phyloP scores from a whole-genome alignment of 108 stramenopile genomes.

The Cyclotella distinguenda region DNA sequence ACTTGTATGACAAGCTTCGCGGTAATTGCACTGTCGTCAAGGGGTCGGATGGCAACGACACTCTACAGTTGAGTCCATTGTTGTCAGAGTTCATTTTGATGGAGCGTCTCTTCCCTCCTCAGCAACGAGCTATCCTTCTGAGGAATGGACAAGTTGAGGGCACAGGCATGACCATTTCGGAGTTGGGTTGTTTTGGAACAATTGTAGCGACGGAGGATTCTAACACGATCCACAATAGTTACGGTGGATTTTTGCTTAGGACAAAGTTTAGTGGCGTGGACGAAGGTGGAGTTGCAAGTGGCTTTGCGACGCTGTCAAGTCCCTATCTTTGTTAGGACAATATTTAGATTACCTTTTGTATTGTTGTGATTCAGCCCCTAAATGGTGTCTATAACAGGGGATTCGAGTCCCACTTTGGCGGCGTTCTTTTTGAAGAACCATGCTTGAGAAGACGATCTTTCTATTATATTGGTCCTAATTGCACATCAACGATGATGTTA shows the following conservation, averaged over 20 bases:
- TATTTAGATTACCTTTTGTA: too few species aligned
- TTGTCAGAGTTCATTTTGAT: conserved; percentile 87
- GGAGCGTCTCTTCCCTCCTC: conserved; percentile 83
- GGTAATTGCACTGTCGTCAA: conserved; percentile 39
- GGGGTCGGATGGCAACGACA: conserved; percentile 18
- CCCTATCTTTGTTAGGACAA: conserved; percentile 74
- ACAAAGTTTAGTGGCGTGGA: conserved; percentile 85
- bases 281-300: conserved; percentile 88
- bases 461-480: too few species aligned
- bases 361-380: too few species aligned
- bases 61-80: conserved; percentile 11
- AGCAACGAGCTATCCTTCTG: conserved; percentile 69
- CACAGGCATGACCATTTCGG: conserved; percentile 71
- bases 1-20: conserved; percentile 59
- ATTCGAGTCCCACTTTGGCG: too few species aligned
- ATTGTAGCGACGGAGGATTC: conserved; percentile 54
- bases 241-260: conserved; percentile 76
- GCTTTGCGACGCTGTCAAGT: conserved; percentile 84
- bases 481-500: too few species aligned
- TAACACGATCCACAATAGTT: conserved; percentile 68
- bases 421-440: too few species aligned
- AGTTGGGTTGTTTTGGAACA: conserved; percentile 79
- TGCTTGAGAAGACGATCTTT: too few species aligned
- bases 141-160: conserved; percentile 76
- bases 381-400: too few species aligned